Conservation (phyloP, 129 eudicot genomes). For the Chrysanthemum seticuspe region DNA sequence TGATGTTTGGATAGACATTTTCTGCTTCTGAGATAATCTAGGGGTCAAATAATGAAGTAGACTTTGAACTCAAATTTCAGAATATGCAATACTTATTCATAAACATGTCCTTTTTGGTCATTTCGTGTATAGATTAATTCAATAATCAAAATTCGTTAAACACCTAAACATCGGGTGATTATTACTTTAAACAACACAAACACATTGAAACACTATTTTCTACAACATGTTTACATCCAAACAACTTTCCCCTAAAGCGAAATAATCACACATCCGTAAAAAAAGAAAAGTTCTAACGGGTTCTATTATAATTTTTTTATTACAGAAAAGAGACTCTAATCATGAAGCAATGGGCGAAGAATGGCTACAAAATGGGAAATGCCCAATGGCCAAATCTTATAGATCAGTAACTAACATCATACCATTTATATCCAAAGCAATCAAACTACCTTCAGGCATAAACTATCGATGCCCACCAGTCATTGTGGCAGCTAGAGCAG, state of each 20-base stretch:
- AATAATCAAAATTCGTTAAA: no score
- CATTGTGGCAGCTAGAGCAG: slow-evolving; percentile 78
- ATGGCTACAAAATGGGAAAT: slow-evolving; percentile 88
- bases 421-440: slow-evolving; percentile 76
- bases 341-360: slow-evolving; percentile 86
- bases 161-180: no score
- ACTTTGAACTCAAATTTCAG: no score
- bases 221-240: no score
- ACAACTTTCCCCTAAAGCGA: background rate
- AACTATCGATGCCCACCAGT: slow-evolving; percentile 66
- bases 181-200: no score
- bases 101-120: no score
- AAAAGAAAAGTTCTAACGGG: slow-evolving; percentile 1
- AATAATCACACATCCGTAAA: background rate
- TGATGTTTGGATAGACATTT: background rate
- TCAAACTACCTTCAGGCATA: slow-evolving; percentile 80
- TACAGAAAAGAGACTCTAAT: slow-evolving; percentile 53
- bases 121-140: no score
- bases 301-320: background rate
- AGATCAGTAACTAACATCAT: slow-evolving; percentile 76
- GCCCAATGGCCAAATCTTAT: slow-evolving; percentile 94
- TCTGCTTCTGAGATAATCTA: no score
- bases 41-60: no score
- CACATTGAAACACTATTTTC: no score
- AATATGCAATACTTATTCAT: no score